Evolutionary conservation across 129 eudicot genomes (phyloP).

Genomic region (Centaurea solstitialis): DNA sequence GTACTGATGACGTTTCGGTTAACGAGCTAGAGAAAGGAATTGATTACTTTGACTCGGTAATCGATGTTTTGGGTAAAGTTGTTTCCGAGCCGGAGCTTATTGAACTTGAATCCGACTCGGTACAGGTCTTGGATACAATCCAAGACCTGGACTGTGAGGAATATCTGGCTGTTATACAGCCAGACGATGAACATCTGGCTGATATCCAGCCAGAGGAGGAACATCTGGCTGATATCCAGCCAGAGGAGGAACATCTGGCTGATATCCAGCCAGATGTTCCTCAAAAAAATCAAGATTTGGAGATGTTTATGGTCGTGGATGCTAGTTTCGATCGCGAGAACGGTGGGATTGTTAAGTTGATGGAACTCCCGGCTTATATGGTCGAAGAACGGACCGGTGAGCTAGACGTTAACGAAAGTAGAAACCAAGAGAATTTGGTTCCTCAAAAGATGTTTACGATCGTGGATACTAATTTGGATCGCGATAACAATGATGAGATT

Average conservation of each 20-base stretch:
- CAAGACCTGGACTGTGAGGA: slow-evolving; percentile 6
- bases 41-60: slow-evolving; percentile 44
- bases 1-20: slow-evolving; percentile 37
- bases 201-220: slow-evolving; percentile 18
- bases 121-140: not conserved
- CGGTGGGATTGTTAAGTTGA: slow-evolving; percentile 12
- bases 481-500: not conserved
- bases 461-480: slow-evolving; percentile 34
- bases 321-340: slow-evolving; percentile 20
- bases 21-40: slow-evolving; percentile 34
- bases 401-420: too few species aligned
- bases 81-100: slow-evolving; percentile 44
- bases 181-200: not conserved
- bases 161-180: slow-evolving; percentile 17
- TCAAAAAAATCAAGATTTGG: not conserved
- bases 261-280: slow-evolving; percentile 18
- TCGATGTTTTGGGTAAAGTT: slow-evolving; percentile 46
- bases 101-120: slow-evolving; percentile 33
- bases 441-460: slow-evolving; percentile 18
- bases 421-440: too few species aligned
- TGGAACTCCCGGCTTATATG: not conserved
- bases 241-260: not conserved
- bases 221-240: slow-evolving; percentile 19
- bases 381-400: not conserved
- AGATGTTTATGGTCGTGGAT: slow-evolving; percentile 35